Evolutionary conservation across 768 basidiomycete genomes (phyloP), one percentile per base, ranked within the genome.

Genomic region (Lentinus brumalis): DNA sequence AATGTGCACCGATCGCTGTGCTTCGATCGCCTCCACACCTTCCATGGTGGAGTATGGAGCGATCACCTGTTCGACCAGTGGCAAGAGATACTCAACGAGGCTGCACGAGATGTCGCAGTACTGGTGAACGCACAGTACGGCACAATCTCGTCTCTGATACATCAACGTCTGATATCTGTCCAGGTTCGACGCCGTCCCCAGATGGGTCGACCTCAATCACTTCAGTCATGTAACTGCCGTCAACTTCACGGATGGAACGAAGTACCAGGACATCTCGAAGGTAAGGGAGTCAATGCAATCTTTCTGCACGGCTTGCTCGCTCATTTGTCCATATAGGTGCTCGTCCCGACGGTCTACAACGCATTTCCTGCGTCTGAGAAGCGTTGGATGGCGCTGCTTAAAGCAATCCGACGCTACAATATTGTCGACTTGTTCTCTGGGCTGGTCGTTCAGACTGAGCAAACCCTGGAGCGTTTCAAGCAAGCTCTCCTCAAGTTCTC

Each of bases 11-110:
- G 35, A 21, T 63, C 63, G 16, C 56, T 63, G 6, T 63, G 58
- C 26, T 66, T 32, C 11, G 65, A 66, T 41, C 3, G 47, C 12
- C 47, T 66, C 0, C 65, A 66, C 55, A 53, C 59, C 18, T 60
- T 54, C 39, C 53, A 66, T 50, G 49, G 31, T 26, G 65, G 65
- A 5, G 18, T 63, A 8, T 66, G 45, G 29, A 52, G 56, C 4
- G 41, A 61, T 40, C 65, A 66, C 18, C 52, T 64, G 15, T 64
- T 53, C 7, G 46, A 32, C 5, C 30, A 57, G n/a, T 50, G 47
- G 14, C 56, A 57, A 31, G 21, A 12, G 21, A 41, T 41, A 6
- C 38, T 50, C 3, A n/a, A 16, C n/a, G 21, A 26, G n/a, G 9
- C 30, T 7, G 35, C 46, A 15, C 35, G 47, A 40, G n/a, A 10